Percentiles rank a stretch among this genome's conserved stretches.
These are phyloP conservation scores for Arctium minus DNA, from an alignment of 129 eudicot species.

Conservation along the genomic window DNA sequence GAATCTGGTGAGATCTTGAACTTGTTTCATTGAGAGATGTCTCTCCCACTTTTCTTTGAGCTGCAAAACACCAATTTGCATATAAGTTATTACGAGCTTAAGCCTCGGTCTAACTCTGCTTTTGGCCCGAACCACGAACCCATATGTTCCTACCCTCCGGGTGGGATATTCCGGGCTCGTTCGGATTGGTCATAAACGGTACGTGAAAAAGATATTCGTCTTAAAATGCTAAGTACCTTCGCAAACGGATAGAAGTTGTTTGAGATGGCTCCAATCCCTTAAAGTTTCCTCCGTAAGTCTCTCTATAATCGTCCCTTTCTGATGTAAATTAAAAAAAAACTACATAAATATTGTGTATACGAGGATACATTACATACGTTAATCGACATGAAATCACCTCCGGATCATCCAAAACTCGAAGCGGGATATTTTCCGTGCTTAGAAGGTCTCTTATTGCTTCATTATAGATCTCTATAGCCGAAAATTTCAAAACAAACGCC, in stretches of 20 bases:
- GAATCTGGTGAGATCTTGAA: constrained; percentile 97
- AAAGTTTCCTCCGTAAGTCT: constrained; percentile 91
- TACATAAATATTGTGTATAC: constrained; percentile 2
- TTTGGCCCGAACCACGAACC: no score
- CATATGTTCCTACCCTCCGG: no score
- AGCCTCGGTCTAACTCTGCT: no score
- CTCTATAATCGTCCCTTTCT: constrained; percentile 96
- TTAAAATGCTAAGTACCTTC: constrained; percentile 51
- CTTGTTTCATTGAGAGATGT: constrained; percentile 95
- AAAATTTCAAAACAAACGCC: constrained; percentile 86
- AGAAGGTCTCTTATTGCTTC: constrained; percentile 98
- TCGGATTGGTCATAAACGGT: no score
- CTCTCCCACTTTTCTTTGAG: constrained; percentile 96
- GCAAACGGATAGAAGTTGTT: constrained; percentile 79
- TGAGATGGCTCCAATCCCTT: constrained; percentile 84
- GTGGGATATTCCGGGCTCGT: no score
- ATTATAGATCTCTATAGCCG: constrained; percentile 96
- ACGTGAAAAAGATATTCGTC: background rate
- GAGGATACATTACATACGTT: background rate
- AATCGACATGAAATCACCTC: constrained; percentile 51
- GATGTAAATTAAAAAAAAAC: background rate
- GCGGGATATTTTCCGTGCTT: constrained; percentile 80
- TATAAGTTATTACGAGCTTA: background rate
- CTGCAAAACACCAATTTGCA: constrained; percentile 31
- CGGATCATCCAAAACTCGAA: constrained; percentile 90